Percentiles rank a stretch among this genome's conserved stretches.
phyloP scores from a whole-genome alignment of 306 rosid species.

The Cucumis hystrix region DNA sequence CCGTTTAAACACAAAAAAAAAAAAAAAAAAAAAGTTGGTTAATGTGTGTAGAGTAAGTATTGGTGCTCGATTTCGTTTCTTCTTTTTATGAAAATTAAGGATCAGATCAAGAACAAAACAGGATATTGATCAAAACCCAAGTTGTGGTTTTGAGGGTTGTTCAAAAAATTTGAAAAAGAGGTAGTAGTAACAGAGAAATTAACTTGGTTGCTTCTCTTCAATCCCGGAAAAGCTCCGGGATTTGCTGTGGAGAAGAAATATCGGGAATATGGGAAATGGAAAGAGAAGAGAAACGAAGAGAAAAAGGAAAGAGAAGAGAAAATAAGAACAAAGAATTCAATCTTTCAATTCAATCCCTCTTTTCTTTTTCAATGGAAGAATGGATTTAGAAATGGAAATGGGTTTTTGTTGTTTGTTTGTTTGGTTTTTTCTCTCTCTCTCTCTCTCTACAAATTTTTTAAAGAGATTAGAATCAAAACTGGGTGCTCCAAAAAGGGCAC shows the following conservation, averaged over 20 bases:
- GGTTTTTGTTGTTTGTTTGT: neutral
- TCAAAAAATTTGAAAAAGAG: neutral
- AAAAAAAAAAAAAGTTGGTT: neutral
- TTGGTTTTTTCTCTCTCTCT: neutral
- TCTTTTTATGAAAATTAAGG: neutral
- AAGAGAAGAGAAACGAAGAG: neutral
- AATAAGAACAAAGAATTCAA: neutral
- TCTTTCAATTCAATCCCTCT: neutral
- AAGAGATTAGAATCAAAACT: constrained; percentile 10
- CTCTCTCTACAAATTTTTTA: neutral
- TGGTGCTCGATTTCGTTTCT: neutral
- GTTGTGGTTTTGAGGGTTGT: neutral
- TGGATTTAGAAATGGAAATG: neutral
- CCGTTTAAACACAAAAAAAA: neutral
- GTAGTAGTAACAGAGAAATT: constrained; percentile 6
- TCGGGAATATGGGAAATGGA: neutral
- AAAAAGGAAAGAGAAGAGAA: neutral
- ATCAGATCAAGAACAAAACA: constrained; percentile 1
- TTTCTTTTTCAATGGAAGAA: neutral
- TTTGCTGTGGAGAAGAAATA: neutral
- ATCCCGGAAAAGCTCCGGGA: constrained; percentile 2
- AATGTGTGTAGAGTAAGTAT: neutral
- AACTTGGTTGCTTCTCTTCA: neutral
- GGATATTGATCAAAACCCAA: neutral
- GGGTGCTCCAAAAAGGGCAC: constrained; percentile 14